A percentile compares a stretch with the other conserved stretches of the same genome.
Evolutionary conservation across 2,329 filamentous ascomycete genomes (phyloP).

Genomic region (Colletotrichum abscissum): DNA sequence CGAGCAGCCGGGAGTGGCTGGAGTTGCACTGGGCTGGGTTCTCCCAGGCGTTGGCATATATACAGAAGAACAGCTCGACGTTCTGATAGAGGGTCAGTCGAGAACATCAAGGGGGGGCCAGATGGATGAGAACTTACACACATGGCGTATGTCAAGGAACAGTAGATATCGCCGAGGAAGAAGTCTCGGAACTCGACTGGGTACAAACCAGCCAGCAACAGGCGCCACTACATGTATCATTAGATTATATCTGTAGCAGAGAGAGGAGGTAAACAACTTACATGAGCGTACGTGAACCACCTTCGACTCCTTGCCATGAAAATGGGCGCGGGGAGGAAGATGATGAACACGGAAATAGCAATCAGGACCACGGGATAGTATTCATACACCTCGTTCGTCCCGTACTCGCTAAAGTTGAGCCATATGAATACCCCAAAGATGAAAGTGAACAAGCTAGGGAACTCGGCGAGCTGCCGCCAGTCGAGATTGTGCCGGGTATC

Average conservation of each 20-base stretch:
- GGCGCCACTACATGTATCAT: conserved; percentile 74
- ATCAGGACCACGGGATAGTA: conserved; percentile 91
- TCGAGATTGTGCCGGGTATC: conserved; percentile 87
- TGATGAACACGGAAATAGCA: conserved; percentile 70
- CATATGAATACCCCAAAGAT: conserved; percentile 85
- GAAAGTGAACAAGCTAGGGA: conserved; percentile 86
- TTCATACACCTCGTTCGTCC: conserved; percentile 75
- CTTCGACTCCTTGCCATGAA: conserved; percentile 81
- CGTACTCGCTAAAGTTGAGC: conserved; percentile 85
- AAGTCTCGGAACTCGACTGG: conserved; percentile 98
- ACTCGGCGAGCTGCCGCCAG: conserved; percentile 88
- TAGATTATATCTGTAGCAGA: background rate
- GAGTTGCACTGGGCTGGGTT: conserved; percentile 86
- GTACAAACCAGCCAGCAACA: conserved; percentile 86
- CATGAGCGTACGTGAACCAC: conserved; percentile 92
- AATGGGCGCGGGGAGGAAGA: conserved; percentile 81
- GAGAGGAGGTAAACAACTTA: conserved; percentile 57
- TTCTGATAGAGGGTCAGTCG: conserved; percentile 66
- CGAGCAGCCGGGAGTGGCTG: conserved; percentile 81
- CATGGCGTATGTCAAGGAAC: conserved; percentile 90
- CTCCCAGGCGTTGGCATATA: conserved; percentile 85
- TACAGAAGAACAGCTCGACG: conserved; percentile 91
- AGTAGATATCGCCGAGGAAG: conserved; percentile 97
- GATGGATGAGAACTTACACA: conserved; percentile 69
- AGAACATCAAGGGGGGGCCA: fast-evolving